A percentile compares a stretch with the other conserved stretches of the same genome.
Conservation (phyloP, 1,284 basidiomycete species). For the Cutaneotrichosporon arboriforme region DNA sequence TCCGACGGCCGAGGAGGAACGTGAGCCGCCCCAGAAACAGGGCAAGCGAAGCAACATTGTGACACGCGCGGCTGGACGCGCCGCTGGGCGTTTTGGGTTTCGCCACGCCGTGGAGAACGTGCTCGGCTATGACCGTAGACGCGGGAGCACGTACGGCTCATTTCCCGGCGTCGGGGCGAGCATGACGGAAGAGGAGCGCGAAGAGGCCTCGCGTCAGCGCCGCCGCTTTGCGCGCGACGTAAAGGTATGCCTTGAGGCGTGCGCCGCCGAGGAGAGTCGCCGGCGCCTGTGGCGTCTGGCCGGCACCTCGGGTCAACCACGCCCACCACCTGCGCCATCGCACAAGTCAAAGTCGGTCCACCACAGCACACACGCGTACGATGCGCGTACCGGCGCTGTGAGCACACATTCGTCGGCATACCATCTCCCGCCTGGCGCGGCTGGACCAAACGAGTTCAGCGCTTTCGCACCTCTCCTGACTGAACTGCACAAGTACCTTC, state of each 20-base stretch:
- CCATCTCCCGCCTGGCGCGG: background rate
- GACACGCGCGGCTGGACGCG: constrained; percentile 38
- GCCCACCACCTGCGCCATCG: background rate
- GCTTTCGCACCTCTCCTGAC: constrained; percentile 40
- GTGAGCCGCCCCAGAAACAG: background rate
- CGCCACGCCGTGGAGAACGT: constrained; percentile 37
- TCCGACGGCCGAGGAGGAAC: constrained; percentile 26
- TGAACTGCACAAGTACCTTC: constrained; percentile 36
- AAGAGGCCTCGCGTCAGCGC: constrained; percentile 36
- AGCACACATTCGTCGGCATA: background rate
- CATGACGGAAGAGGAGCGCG: constrained; percentile 33
- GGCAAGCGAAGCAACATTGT: constrained; percentile 29
- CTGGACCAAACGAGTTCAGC: constrained; percentile 21
- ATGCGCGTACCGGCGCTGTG: too few relatives aligned
- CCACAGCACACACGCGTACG: constrained; percentile 9
- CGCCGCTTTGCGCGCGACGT: constrained; percentile 39
- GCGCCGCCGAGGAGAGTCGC: constrained; percentile 32
- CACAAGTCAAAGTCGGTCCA: constrained; percentile 15
- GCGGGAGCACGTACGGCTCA: constrained; percentile 18
- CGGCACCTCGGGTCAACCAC: background rate
- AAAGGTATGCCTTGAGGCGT: constrained; percentile 37
- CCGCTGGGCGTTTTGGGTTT: constrained; percentile 38
- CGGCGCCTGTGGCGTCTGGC: constrained; percentile 25
- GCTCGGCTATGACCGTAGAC: constrained; percentile 31
- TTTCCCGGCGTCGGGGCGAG: constrained; percentile 8